Percentiles rank a stretch among this genome's conserved stretches.
Evolutionary conservation across 495 filamentous ascomycete genomes (phyloP).

Genomic region (Aspergillus asperescens): DNA sequence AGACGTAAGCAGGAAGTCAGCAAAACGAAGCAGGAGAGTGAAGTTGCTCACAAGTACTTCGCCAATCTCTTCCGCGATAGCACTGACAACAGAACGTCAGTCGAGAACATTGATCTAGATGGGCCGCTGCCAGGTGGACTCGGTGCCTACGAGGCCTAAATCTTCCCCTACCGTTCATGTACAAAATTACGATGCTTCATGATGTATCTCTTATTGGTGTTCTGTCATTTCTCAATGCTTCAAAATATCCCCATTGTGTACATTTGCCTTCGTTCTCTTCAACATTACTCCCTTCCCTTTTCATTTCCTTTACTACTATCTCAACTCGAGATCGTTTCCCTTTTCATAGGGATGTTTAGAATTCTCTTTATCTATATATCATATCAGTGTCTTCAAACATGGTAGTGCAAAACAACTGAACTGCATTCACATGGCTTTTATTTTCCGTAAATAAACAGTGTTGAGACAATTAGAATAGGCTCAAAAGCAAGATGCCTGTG

Average conservation of each 20-base stretch:
- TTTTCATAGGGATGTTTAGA: too few species aligned
- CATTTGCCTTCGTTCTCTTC: not conserved
- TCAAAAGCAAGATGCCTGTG: too few species aligned
- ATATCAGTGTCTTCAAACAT: too few species aligned
- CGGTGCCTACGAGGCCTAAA: constrained; percentile 26
- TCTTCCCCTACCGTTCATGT: constrained; percentile 10
- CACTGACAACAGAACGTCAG: constrained; percentile 60
- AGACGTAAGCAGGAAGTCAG: constrained; percentile 70
- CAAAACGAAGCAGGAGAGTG: constrained; percentile 68
- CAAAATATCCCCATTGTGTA: constrained; percentile 17
- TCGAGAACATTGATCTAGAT: constrained; percentile 79
- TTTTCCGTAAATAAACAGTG: too few species aligned
- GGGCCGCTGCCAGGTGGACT: constrained; percentile 44
- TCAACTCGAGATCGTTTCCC: not conserved
- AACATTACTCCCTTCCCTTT: not conserved
- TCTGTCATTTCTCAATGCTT: not conserved
- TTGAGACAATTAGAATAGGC: too few species aligned
- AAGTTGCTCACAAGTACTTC: constrained; percentile 80
- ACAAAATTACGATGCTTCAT: constrained; percentile 22
- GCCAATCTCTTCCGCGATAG: constrained; percentile 75
- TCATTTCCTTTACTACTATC: not conserved
- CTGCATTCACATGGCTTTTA: too few species aligned
- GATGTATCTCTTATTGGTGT: constrained; percentile 11
- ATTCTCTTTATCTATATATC: too few species aligned
- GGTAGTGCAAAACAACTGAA: too few species aligned